Evolutionary conservation across 441 rosid species (phyloP), one percentile per base, ranked within the genome.

Genomic region (Populus hybrid): DNA sequence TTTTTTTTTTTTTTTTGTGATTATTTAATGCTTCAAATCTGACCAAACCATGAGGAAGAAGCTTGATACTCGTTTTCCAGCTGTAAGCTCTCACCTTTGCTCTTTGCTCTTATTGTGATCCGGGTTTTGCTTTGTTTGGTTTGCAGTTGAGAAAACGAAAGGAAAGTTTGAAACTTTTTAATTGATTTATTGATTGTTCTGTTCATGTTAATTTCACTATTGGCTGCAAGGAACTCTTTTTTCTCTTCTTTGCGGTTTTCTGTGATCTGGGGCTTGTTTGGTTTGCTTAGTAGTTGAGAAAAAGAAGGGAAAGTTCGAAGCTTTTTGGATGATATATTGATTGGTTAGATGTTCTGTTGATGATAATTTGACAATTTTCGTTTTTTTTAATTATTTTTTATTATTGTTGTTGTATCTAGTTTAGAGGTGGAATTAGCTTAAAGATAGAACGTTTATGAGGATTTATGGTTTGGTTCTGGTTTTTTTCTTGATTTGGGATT

Each of bases 41-140:
- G 86, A 80, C 85, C 79, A 74, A 30, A 46, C 77, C 77, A 91
- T 88, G 95, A 91, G 84, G 92, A 91, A 89, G 90, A 91, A 91
- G 86, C 30, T 28, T 28, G 30, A 28, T 28, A 28, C 30, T 28
- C 30, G 30, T 28, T 28, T 28, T 28, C 30, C 93, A 38, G 92
- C 91, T 64, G 93, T 88, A 78, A 30, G 32, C 71, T 26, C 34
- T 42, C 71, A 53, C 11, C 32, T 66, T 70, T 34, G 9, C 64
- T 28, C 21, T 35, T 8, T 53, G 50, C 18, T 10, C 35, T 36
- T 14, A 6, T 68, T 14, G 57, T 16, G 57, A 50, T 50, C 57
- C 57, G 57, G 57, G 19, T 50, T 50, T 14, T 50, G 57, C 57
- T 5, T 50, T 50, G 57, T 1, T 50, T 50, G 57, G 57, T 50